Percentiles rank a stretch among this genome's conserved stretches.
phyloP scores from a whole-genome alignment of 768 basidiomycete genomes.

The Russula sp. region DNA sequence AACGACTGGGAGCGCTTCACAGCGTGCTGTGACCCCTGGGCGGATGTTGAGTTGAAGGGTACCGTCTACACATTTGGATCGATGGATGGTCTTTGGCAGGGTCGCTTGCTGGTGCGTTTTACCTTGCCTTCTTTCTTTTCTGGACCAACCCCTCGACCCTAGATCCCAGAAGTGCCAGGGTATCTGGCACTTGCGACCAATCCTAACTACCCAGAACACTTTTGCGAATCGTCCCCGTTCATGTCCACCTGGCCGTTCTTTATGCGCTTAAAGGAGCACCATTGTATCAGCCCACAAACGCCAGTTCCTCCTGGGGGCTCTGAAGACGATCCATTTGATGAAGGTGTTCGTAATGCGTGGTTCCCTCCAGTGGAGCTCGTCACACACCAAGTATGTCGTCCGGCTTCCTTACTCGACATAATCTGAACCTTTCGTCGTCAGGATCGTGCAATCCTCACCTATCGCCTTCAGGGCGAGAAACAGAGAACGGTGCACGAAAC shows the following conservation, averaged over 20 bases:
- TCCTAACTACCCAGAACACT: slow-evolving; percentile 24
- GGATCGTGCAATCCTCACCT: slow-evolving; percentile 4
- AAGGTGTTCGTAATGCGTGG: slow-evolving; percentile 39
- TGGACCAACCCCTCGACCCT: slow-evolving; percentile 5
- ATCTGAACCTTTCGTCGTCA: not conserved
- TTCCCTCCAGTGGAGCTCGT: slow-evolving; percentile 24
- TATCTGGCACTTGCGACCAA: slow-evolving; percentile 28
- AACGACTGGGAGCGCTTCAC: slow-evolving; percentile 50
- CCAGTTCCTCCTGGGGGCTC: slow-evolving; percentile 26
- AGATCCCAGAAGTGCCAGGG: slow-evolving; percentile 31
- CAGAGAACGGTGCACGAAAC: slow-evolving; percentile 30
- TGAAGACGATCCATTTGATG: slow-evolving; percentile 25
- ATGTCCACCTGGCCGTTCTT: slow-evolving; percentile 46
- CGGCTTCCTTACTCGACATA: not conserved
- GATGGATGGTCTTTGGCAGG: slow-evolving; percentile 54
- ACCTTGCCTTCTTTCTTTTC: not conserved
- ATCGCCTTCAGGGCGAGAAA: not conserved
- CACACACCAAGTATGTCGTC: slow-evolving; percentile 25
- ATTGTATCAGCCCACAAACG: slow-evolving; percentile 37
- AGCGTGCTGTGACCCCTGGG: slow-evolving; percentile 37
- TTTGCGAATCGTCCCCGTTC: slow-evolving; percentile 26
- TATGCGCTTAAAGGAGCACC: slow-evolving; percentile 52
- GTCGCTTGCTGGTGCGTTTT: slow-evolving; percentile 49
- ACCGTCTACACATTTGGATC: slow-evolving; percentile 42
- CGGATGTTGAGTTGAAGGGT: slow-evolving; percentile 27